phyloP scores from a whole-genome alignment of 2,329 filamentous ascomycete genomes.

The Daldinia sp. region DNA sequence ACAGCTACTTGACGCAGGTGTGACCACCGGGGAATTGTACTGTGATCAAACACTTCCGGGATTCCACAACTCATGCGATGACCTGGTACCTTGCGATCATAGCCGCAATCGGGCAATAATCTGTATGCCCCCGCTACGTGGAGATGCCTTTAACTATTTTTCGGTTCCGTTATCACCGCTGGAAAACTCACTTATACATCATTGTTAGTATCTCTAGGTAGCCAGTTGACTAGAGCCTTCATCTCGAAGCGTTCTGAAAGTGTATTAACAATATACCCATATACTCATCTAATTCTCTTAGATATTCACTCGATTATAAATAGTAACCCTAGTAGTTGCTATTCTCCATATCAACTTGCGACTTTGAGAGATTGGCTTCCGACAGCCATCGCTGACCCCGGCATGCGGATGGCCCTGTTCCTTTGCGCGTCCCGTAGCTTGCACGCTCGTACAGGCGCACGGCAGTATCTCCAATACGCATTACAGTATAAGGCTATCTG shows the following conservation, averaged over 20 bases:
- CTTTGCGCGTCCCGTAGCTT: slow-evolving; percentile 3
- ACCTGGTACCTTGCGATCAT: background rate
- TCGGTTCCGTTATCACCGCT: background rate
- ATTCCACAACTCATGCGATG: background rate
- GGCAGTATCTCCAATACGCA: background rate
- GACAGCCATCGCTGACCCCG: background rate
- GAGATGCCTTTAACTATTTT: background rate
- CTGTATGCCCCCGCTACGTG: background rate
- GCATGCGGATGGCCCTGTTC: slow-evolving; percentile 1
- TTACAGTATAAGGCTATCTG: background rate
- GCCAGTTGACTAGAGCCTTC: background rate
- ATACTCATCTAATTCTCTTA: background rate
- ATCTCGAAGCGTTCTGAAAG: background rate
- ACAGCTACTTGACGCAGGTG: background rate
- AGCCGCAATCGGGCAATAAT: background rate
- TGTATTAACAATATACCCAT: background rate
- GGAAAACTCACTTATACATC: background rate
- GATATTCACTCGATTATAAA: background rate
- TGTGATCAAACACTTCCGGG: background rate
- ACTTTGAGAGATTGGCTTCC: background rate
- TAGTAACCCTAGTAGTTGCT: background rate
- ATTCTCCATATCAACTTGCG: background rate
- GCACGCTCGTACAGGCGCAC: background rate
- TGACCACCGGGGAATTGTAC: background rate
- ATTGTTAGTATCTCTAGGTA: slow-evolving; percentile 1